Percentiles rank a stretch among this genome's conserved stretches.
phyloP scores from a whole-genome alignment of 805 yeast species.

The Priceomyces haplophilus region DNA sequence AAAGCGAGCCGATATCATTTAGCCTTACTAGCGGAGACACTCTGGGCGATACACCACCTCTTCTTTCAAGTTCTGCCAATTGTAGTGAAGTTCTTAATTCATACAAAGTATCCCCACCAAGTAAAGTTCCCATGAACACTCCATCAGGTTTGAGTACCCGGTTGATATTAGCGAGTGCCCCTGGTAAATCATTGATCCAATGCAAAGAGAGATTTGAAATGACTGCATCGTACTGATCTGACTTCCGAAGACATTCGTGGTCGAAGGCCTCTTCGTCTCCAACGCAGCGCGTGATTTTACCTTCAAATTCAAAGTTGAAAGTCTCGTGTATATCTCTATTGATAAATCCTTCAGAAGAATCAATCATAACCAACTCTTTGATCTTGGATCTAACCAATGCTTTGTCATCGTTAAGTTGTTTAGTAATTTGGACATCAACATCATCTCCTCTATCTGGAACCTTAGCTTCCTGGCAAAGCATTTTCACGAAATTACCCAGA shows the following conservation, averaged over 20 bases:
- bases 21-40: conserved; percentile 78
- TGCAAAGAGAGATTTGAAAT: conserved; percentile 71
- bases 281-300: conserved; percentile 47
- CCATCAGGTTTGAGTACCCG: conserved; percentile 72
- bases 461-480: conserved; percentile 28
- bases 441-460: conserved; percentile 25
- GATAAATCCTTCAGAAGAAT: conserved; percentile 54
- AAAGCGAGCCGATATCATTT: conserved; percentile 67
- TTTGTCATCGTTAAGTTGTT: conserved; percentile 51
- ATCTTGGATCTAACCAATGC: conserved; percentile 50
- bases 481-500: conserved; percentile 58
- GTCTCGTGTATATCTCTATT: conserved; percentile 44
- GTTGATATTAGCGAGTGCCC: conserved; percentile 53
- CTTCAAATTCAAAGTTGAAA: conserved; percentile 42
- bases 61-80: conserved; percentile 76
- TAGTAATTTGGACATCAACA: conserved; percentile 38
- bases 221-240: conserved; percentile 61
- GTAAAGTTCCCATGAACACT: conserved; percentile 73
- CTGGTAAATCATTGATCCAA: conserved; percentile 86
- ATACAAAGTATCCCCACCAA: conserved; percentile 83
- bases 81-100: conserved; percentile 79
- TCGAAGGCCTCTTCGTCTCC: conserved; percentile 67
- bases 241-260: conserved; percentile 35
- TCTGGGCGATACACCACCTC: conserved; percentile 77
- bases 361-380: conserved; percentile 61